These are phyloP conservation scores for Colletotrichum camelliae DNA, from an alignment of 2,329 filamentous ascomycete species.

Conservation along the genomic window DNA sequence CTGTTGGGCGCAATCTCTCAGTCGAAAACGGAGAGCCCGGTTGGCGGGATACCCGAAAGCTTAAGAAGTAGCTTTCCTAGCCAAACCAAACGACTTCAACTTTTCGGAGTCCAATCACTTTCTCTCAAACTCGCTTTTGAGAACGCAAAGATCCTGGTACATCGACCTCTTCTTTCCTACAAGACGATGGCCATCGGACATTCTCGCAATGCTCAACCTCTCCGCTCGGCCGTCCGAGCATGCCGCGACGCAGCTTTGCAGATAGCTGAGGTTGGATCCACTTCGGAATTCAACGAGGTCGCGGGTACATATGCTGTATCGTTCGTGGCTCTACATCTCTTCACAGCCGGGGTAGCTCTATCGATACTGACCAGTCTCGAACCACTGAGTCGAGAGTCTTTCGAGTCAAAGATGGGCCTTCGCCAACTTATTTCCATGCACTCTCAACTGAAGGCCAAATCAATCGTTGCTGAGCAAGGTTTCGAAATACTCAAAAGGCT, in stretches of 20 bases:
- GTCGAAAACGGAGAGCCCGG: neutral
- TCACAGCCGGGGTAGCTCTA: constrained; percentile 29
- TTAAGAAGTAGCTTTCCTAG: neutral
- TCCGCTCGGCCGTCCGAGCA: neutral
- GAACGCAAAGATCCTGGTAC: constrained; percentile 35
- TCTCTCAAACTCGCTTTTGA: constrained; percentile 36
- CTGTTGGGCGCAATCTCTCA: neutral
- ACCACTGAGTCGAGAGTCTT: constrained; percentile 25
- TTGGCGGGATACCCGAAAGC: neutral
- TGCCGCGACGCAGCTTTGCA: constrained; percentile 28
- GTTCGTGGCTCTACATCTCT: constrained; percentile 28
- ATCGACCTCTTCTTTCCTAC: constrained; percentile 30
- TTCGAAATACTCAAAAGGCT: constrained; percentile 25
- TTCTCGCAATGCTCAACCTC: neutral
- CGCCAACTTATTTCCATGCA: constrained; percentile 29
- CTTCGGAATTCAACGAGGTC: constrained; percentile 12
- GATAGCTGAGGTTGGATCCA: constrained; percentile 22
- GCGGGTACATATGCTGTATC: constrained; percentile 28
- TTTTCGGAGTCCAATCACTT: constrained; percentile 36
- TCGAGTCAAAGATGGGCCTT: constrained; percentile 25
- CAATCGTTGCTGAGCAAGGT: constrained; percentile 26
- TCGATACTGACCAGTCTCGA: constrained; percentile 26
- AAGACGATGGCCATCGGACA: neutral
- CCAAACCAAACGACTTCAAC: neutral
- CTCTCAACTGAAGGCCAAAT: constrained; percentile 21